These are phyloP conservation scores for Quercus agrifolia DNA, from an alignment of 306 rosid species.

Conservation along the genomic window DNA sequence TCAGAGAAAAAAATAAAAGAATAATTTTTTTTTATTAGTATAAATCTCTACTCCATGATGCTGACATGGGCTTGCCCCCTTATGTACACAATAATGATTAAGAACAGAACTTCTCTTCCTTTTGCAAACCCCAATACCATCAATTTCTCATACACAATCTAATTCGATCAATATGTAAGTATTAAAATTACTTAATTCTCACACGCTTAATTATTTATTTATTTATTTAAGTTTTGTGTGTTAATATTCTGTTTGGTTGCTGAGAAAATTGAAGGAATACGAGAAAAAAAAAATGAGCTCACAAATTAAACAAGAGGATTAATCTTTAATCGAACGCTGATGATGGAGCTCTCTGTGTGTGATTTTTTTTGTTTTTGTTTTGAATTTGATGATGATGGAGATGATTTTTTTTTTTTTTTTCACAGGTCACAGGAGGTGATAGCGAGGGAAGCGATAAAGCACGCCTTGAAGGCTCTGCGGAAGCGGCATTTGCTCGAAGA, in stretches of 20 bases:
- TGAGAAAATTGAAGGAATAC: background rate
- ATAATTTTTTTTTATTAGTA: too few species aligned
- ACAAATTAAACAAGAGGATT: background rate
- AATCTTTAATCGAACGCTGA: background rate
- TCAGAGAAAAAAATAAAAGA: too few species aligned
- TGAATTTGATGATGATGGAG: conserved; percentile 1
- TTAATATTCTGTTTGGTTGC: background rate
- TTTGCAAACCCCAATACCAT: conserved; percentile 14
- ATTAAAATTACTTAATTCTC: background rate
- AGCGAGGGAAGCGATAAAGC: conserved; percentile 62
- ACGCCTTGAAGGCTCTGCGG: conserved; percentile 77
- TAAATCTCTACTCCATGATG: too few species aligned
- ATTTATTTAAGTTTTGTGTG: background rate
- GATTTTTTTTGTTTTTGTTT: background rate
- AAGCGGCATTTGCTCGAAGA: conserved; percentile 91
- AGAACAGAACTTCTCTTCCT: background rate
- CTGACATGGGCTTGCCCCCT: too few species aligned
- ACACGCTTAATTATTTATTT: too few species aligned
- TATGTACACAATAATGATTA: background rate
- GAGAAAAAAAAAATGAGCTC: background rate
- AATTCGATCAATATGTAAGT: conserved; percentile 28
- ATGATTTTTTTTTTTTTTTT: background rate
- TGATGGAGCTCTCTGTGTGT: background rate
- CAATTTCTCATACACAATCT: background rate
- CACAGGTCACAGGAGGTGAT: conserved; percentile 58